Base-by-base conservation (phyloP, 2,329 filamentous ascomycete species). In the Epichloe bromicola region DNA sequence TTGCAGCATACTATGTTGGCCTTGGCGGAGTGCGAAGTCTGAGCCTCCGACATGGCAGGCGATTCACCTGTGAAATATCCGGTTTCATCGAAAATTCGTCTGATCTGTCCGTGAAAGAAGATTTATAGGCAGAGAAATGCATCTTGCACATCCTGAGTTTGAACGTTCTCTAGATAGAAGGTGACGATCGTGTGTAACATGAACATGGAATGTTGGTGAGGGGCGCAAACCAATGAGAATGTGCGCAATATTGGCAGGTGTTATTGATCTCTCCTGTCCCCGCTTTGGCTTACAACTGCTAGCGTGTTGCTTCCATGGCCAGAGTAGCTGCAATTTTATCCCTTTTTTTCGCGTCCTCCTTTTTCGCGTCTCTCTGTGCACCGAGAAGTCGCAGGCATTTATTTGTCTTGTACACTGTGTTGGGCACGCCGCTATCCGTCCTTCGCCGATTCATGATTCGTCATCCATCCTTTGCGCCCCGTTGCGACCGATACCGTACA, bases 401-500 rank as follows among this genome's bases (percentile, higher is more conserved):
- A 39, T 38, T 59, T 61, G 58, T 50, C 55, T 54, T 59, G 58
- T 44, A n/a, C 37, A 11, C 38, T n/a, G 17, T 14, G 15, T 36
- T 37, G 26, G 33, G 40, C n/a, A 36, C 40, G 17, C 4, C 17
- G 7, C 36, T 4, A 38, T 34, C n/a, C 4, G 10, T 17, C 23
- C 17, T 23, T 51, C 14, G 37, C 38, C 19, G 34, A 33, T 15
- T n/a, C 37, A 11, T 47, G 34, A 42, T 15, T n/a, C 37, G 15
- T 47, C 37, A 17, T 12, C 12, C 15, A 5, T 38, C 8, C 19
- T 38, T 47, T 17, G 38, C 44, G 36, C 40, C 37, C 40, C 34
- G 26, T 34, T 23, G 38, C 51, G n/a, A 40, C 34, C 34, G n/a
- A 39, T 34, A 34, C 34, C 36, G 37, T 15, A 36, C 17, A 10